A percentile compares a stretch with the other conserved stretches of the same genome.
Evolutionary conservation across 2,329 filamentous ascomycete genomes (phyloP).

Genomic region (Monosporascus sp.): DNA sequence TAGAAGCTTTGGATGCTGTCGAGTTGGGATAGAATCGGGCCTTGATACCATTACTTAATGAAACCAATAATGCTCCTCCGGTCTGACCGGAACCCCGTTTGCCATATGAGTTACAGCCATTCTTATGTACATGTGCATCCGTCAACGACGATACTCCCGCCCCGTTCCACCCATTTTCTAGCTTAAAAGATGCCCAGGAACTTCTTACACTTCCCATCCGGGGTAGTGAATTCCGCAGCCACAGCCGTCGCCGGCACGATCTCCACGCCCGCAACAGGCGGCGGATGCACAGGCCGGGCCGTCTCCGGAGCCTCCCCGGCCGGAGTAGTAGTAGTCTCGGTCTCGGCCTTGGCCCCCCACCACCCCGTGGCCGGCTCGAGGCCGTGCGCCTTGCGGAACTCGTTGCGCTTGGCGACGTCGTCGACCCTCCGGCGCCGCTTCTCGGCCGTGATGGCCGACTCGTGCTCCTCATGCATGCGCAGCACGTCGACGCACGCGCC

Average conservation of each 20-base stretch:
- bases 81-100: conserved; percentile 1
- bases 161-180: conserved; percentile 1
- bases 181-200: conserved; percentile 76
- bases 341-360: conserved; percentile 19
- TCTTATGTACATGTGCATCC: conserved; percentile 2
- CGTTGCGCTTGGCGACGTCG: conserved; percentile 79
- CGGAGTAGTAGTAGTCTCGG: conserved; percentile 1
- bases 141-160: not conserved
- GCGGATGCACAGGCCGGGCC: conserved; percentile 1
- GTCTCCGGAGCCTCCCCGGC: conserved; percentile 14
- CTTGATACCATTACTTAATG: conserved; percentile 15
- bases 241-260: conserved; percentile 10
- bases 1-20: conserved; percentile 74
- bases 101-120: not conserved
- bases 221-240: conserved; percentile 8
- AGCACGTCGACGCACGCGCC: conserved; percentile 66
- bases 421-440: conserved; percentile 69
- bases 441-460: conserved; percentile 62
- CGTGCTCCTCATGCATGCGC: conserved; percentile 69
- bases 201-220: conserved; percentile 59
- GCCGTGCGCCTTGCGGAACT: conserved; percentile 83
- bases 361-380: conserved; percentile 45
- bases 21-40: conserved; percentile 43
- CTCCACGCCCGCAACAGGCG: conserved; percentile 11
- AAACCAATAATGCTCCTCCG: not conserved